Conservation (phyloP, 2,329 filamentous ascomycete species). For the Calcarisporium arbuscula region DNA sequence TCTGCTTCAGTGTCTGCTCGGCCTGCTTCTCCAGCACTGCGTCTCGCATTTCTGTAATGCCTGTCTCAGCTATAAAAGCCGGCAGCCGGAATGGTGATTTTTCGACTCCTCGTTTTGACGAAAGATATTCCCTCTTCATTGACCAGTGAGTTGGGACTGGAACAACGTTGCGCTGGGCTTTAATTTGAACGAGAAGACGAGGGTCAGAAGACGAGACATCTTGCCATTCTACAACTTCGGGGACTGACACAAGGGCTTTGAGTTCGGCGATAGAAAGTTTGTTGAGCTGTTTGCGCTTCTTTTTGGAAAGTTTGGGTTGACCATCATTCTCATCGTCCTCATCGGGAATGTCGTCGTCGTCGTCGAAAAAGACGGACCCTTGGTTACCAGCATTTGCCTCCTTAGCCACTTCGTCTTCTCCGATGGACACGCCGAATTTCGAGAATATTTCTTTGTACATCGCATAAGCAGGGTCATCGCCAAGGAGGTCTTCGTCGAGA, state of each 20-base stretch:
- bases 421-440: conserved; percentile 64
- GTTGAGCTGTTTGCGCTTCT: conserved; percentile 85
- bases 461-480: conserved; percentile 71
- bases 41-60: conserved; percentile 96
- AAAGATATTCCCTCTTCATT: conserved; percentile 92
- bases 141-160: conserved; percentile 94
- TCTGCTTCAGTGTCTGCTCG: conserved; percentile 85
- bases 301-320: conserved; percentile 77
- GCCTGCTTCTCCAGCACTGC: conserved; percentile 94
- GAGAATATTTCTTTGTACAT: conserved; percentile 78
- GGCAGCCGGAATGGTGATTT: conserved; percentile 89
- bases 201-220: conserved; percentile 90
- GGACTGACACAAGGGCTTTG: conserved; percentile 84
- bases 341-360: conserved; percentile 80
- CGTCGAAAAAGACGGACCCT: conserved; percentile 75
- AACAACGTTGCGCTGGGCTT: conserved; percentile 89
- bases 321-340: conserved; percentile 66
- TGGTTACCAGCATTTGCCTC: conserved; percentile 67
- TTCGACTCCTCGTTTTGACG: conserved; percentile 93
- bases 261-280: conserved; percentile 93
- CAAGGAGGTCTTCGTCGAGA: conserved; percentile 49
- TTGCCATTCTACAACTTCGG: conserved; percentile 96
- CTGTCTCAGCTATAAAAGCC: conserved; percentile 95
- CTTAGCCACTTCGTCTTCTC: conserved; percentile 57
- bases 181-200: conserved; percentile 84